phyloP scores from a whole-genome alignment of 2,329 filamentous ascomycete genomes.

The Colletotrichum scovillei region DNA sequence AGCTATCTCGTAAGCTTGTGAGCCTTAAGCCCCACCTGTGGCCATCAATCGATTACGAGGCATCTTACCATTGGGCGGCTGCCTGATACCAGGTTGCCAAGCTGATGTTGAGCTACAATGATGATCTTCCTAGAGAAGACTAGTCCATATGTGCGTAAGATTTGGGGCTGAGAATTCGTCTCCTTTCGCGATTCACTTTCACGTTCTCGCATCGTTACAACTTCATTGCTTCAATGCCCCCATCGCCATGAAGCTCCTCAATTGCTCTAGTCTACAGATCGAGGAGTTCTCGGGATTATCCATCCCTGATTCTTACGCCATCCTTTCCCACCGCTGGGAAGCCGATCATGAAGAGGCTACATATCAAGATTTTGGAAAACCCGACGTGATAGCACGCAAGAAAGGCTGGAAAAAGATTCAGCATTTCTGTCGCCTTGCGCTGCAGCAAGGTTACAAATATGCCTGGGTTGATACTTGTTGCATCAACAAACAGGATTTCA shows the following conservation, averaged over 20 bases:
- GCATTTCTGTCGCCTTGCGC: background rate
- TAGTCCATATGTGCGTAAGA: background rate
- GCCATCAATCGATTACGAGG: background rate
- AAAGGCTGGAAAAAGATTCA: conserved; percentile 45
- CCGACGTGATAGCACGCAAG: background rate
- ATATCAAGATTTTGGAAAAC: conserved; percentile 64
- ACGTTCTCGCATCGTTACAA: too few relatives aligned
- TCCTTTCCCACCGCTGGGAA: conserved; percentile 20
- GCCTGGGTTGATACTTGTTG: conserved; percentile 27
- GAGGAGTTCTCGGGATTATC: background rate
- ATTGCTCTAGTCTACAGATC: conserved; percentile 1
- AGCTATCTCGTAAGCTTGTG: background rate
- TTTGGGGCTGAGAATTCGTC: background rate
- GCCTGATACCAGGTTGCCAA: background rate
- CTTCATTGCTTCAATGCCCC: background rate
- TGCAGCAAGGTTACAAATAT: background rate
- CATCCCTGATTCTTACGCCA: background rate
- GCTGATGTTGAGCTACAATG: background rate
- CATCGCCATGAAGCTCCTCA: background rate
- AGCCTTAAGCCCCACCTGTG: background rate
- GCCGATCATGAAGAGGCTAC: conserved; percentile 50
- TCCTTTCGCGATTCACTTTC: background rate
- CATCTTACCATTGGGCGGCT: background rate
- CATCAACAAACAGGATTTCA: conserved; percentile 12
- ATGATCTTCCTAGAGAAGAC: background rate